Percentiles rank a stretch among this genome's conserved stretches.
phyloP scores from a whole-genome alignment of 1,139 yeast species.

The Suhomyces yuchorum region DNA sequence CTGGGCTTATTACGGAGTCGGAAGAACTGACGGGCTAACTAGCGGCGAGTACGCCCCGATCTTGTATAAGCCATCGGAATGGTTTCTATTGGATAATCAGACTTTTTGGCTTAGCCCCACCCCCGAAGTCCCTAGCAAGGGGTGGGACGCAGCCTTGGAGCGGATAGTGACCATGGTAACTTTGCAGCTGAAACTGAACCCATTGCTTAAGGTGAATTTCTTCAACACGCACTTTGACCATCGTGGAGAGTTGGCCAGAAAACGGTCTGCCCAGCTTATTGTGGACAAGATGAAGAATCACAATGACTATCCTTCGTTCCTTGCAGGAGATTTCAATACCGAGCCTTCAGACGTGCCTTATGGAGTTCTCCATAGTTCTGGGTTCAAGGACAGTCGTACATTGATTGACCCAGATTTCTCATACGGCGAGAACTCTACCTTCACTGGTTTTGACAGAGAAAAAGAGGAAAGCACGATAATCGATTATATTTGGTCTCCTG shows the following conservation, averaged over 20 bases:
- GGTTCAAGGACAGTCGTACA: conserved; percentile 22
- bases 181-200: conserved; percentile 17
- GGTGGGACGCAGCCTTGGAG: conserved; percentile 31
- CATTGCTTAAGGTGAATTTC: conserved; percentile 34
- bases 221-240: conserved; percentile 65
- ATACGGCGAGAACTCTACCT: conserved; percentile 24
- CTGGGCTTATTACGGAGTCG: conserved; percentile 51
- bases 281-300: conserved; percentile 41
- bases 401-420: conserved; percentile 16
- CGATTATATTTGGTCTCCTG: conserved; percentile 29
- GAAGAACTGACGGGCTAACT: conserved; percentile 47
- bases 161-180: conserved; percentile 26
- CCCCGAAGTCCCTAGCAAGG: conserved; percentile 46
- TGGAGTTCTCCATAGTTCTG: conserved; percentile 19
- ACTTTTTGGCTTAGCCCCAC: conserved; percentile 51
- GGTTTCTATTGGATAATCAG: conserved; percentile 35
- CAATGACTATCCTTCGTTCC: conserved; percentile 41
- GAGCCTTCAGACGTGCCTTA: conserved; percentile 49
- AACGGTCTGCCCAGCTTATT: conserved; percentile 50
- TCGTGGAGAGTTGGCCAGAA: conserved; percentile 49
- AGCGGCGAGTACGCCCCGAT: conserved; percentile 52
- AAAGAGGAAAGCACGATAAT: conserved; percentile 21
- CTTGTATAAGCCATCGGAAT: conserved; percentile 37
- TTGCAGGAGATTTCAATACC: conserved; percentile 56
- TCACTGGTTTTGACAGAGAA: conserved; percentile 22